Evolutionary conservation across 169 alveolate genomes (phyloP), one percentile per base, ranked within the genome.

Genomic region (Cryptosporidium parvum): DNA sequence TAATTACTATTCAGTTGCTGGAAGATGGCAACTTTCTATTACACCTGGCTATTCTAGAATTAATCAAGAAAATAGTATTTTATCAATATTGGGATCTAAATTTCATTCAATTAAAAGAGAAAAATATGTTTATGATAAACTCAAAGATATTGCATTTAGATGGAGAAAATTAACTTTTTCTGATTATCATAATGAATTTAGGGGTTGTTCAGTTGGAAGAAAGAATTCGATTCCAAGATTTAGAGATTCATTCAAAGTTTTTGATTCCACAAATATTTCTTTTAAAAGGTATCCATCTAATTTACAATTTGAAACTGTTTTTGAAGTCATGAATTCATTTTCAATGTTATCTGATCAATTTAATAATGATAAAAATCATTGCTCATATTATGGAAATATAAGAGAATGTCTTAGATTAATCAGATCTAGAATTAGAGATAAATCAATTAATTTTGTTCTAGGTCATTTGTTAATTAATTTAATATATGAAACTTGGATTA

Each of bases 11-110:
- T 53, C 42, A 16, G 71, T 53, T 18, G 71, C 71, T 8, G 86
- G 86, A 33, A 73, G 37, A 39, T 73, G 86, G 86, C 86, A 73
- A 31, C 26, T 56, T 56, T 29, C 62, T 31, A 33, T 53, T 7
- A 59, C 71, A 52, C 86, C 86, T 14, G 86, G 86, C 16, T 73
- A 56, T 33, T 53, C 86, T 23, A 53, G 86, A 37, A 56, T 73
- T 16, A 73, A 58, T n/a, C 33, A 59, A 21, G 56, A 56, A 56
- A 58, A 53, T 56, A 73, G 86, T 56, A 73, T 73, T 35, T 33
- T 56, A 31, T 53, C 86, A 33, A 31, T 73, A 16, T 42, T 56
- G 18, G 86, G 86, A 16, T 59, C 70, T 33, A 56, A 73, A 9
- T 37, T 31, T 35, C 35, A 73, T 35, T 56, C 62, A 5, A 4